phyloP scores from a whole-genome alignment of 2,329 filamentous ascomycete species.

The Talaromyces pinophilus region DNA sequence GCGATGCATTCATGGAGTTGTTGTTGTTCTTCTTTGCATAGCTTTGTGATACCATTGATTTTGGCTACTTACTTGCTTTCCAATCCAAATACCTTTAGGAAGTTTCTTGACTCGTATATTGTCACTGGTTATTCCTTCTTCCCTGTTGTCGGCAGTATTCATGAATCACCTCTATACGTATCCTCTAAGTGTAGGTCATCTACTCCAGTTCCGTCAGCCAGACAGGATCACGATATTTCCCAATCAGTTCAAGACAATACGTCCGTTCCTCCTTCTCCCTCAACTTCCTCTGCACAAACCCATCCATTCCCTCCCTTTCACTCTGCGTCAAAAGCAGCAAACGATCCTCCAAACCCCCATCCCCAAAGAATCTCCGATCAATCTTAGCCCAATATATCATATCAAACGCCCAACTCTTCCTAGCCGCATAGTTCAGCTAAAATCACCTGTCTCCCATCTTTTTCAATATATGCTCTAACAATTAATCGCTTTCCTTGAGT shows the following conservation, averaged over 20 bases:
- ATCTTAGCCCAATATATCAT: constrained; percentile 31
- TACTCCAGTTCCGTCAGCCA: not conserved
- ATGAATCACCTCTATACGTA: not conserved
- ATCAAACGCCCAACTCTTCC: constrained; percentile 31
- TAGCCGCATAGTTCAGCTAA: constrained; percentile 27
- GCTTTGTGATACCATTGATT: constrained; percentile 14
- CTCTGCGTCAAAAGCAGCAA: constrained; percentile 26
- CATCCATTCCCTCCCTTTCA: constrained; percentile 26
- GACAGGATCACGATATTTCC: not conserved
- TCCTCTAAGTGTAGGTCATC: not conserved
- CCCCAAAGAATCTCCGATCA: constrained; percentile 31
- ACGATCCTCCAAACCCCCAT: constrained; percentile 25
- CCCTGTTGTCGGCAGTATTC: not conserved
- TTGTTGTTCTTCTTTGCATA: not conserved
- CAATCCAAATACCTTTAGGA: not conserved
- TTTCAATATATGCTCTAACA: constrained; percentile 25
- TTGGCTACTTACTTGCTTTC: not conserved
- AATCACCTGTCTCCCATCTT: constrained; percentile 30
- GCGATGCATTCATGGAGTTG: constrained; percentile 9
- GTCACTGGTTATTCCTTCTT: not conserved
- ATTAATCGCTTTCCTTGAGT: constrained; percentile 19
- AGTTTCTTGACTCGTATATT: not conserved
- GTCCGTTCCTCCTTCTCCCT: constrained; percentile 3
- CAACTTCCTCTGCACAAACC: constrained; percentile 27
- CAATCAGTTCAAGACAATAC: not conserved